phyloP scores from a whole-genome alignment of 495 filamentous ascomycete genomes.

The Tuber calosporum region DNA sequence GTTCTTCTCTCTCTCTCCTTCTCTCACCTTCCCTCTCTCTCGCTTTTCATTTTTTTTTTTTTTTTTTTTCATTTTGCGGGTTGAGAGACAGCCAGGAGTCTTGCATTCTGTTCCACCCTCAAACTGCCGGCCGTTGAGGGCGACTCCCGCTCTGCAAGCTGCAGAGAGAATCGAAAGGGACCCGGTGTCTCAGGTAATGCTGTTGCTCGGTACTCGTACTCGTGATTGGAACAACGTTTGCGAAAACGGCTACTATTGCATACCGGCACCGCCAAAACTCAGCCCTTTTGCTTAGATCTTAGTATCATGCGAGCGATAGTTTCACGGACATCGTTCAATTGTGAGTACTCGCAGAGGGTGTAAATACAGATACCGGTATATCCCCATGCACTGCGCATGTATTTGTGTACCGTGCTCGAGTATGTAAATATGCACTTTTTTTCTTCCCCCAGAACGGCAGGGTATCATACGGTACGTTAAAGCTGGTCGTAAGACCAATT shows the following conservation, averaged over 20 bases:
- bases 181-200: neutral
- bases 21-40: too few relatives aligned
- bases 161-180: neutral
- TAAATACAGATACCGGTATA: neutral
- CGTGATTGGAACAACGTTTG: too few relatives aligned
- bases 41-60: neutral
- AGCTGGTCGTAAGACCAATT: neutral
- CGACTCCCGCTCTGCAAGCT: constrained; percentile 1
- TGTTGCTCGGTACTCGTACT: neutral
- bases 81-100: neutral
- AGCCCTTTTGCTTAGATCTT: too few relatives aligned
- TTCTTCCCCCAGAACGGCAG: neutral
- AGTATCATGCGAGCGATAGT: too few relatives aligned
- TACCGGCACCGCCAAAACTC: too few relatives aligned
- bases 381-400: neutral
- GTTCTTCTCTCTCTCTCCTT: neutral
- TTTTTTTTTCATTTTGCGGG: neutral
- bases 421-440: too few relatives aligned
- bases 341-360: neutral
- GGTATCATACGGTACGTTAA: neutral
- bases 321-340: too few relatives aligned
- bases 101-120: neutral
- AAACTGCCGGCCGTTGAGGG: neutral
- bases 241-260: too few relatives aligned
- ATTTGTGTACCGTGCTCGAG: neutral